phyloP scores from a whole-genome alignment of 441 rosid species.

The Corymbia citriodora region DNA sequence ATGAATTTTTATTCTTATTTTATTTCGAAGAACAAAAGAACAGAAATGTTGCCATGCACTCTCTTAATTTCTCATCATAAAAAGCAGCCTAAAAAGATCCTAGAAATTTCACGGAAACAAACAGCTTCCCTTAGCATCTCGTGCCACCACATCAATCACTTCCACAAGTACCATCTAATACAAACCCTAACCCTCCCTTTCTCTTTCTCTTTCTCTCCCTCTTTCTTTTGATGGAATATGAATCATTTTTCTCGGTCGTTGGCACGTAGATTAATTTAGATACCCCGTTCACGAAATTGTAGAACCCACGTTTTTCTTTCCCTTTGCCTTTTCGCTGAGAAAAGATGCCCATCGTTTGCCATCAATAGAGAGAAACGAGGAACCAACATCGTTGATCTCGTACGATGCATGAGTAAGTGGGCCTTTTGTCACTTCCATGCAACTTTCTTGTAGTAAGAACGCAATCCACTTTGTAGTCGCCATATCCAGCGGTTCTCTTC shows the following conservation, averaged over 20 bases:
- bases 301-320: not conserved
- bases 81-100: not conserved
- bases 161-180: not conserved
- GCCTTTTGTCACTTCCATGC: not conserved
- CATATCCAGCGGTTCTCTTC: too few species aligned
- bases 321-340: not conserved
- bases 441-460: not conserved
- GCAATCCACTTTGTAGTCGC: not conserved
- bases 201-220: not conserved
- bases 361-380: not conserved
- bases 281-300: not conserved
- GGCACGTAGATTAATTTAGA: not conserved
- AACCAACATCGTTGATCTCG: not conserved
- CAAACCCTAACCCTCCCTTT: not conserved
- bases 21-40: too few species aligned
- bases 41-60: too few species aligned
- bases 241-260: not conserved
- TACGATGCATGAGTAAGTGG: not conserved
- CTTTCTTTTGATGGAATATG: not conserved
- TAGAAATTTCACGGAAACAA: not conserved
- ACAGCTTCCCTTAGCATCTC: not conserved
- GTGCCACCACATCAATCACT: not conserved
- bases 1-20: too few species aligned
- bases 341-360: not conserved
- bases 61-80: not conserved